phyloP scores from a whole-genome alignment of 306 rosid genomes.

The Arachis stenosperma region DNA sequence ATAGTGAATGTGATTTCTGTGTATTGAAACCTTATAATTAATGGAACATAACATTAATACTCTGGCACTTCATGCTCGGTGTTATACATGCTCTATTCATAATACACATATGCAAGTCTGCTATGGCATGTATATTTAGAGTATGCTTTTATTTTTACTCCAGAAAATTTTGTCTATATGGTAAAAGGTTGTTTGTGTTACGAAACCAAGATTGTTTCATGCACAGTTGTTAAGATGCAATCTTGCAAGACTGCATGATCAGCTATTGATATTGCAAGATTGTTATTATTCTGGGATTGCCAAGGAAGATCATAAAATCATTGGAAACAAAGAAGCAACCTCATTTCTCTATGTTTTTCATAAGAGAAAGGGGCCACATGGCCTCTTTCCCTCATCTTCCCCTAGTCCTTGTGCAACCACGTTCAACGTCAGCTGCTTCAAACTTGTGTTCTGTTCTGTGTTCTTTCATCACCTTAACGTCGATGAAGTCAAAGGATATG shows the following conservation, averaged over 20 bases:
- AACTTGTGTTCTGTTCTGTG: neutral
- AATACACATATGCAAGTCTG: neutral
- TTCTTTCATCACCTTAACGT: neutral
- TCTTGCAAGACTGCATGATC: neutral
- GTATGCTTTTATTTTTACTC: slow-evolving; percentile 10
- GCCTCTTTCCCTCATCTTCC: neutral
- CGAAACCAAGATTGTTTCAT: slow-evolving; percentile 6
- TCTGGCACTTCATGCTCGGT: neutral
- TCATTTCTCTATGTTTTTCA: neutral
- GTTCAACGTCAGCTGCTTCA: neutral
- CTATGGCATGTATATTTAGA: neutral
- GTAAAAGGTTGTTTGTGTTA: slow-evolving; percentile 16
- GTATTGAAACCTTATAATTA: slow-evolving; percentile 23
- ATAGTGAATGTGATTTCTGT: slow-evolving; percentile 10
- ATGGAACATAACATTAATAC: neutral
- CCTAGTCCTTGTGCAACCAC: neutral
- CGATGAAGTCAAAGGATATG: neutral
- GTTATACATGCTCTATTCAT: slow-evolving; percentile 8
- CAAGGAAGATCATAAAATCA: neutral
- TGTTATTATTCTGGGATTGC: neutral
- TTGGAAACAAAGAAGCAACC: neutral
- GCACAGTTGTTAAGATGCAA: neutral
- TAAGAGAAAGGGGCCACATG: neutral
- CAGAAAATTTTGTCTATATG: slow-evolving; percentile 8
- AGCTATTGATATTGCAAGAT: too few species aligned